Evolutionary conservation across 768 basidiomycete species (phyloP).

Genomic region (Leccinum uliginosum): DNA sequence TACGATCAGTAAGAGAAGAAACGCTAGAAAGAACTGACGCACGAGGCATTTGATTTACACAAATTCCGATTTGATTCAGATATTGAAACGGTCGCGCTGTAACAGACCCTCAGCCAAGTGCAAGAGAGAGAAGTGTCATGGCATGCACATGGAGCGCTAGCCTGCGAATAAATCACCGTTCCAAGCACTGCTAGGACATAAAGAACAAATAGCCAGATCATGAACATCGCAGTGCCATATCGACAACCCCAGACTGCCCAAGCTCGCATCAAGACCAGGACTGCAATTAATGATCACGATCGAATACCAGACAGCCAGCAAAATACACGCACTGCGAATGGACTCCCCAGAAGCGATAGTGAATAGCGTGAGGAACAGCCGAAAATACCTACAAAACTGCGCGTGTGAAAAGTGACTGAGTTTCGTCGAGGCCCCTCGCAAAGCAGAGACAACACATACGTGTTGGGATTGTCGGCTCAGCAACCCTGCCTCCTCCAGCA

Average conservation of each 20-base stretch:
- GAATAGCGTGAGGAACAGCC: constrained; percentile 7
- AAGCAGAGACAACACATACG: background rate
- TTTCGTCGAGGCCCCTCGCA: background rate
- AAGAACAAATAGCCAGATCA: constrained; percentile 5
- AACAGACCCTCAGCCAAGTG: background rate
- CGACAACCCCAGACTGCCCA: constrained; percentile 20
- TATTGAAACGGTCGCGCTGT: background rate
- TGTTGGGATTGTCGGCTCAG: background rate
- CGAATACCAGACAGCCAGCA: background rate
- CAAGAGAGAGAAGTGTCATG: background rate
- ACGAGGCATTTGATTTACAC: background rate
- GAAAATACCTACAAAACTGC: constrained; percentile 7
- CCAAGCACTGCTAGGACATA: constrained; percentile 8
- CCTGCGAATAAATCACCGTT: background rate
- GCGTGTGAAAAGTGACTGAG: background rate
- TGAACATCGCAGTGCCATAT: background rate
- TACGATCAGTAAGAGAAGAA: background rate
- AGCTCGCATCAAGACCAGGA: constrained; percentile 17
- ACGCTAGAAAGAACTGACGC: background rate
- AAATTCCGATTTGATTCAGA: background rate
- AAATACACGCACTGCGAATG: constrained; percentile 1
- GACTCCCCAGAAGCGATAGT: constrained; percentile 10
- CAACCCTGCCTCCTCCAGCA: constrained; percentile 1
- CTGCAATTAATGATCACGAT: constrained; percentile 3
- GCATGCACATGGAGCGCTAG: background rate